Evolutionary conservation across 2,329 filamentous ascomycete genomes (phyloP).

Genomic region (Rutstroemia sydowiana): DNA sequence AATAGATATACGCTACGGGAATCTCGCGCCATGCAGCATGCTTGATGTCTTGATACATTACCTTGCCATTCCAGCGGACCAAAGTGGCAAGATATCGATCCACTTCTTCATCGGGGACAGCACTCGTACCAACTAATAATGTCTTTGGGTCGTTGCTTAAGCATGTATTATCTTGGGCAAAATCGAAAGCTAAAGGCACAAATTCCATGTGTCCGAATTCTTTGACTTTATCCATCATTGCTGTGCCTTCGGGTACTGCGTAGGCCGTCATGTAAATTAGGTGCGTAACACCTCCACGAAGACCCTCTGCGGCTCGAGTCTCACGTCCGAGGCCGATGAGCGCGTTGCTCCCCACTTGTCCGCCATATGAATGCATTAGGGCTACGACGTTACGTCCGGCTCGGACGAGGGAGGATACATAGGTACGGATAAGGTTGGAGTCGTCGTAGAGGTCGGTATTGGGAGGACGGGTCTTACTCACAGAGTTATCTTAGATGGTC

Average conservation of each 20-base stretch:
- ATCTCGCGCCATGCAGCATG: conserved; percentile 13
- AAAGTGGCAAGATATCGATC: conserved; percentile 2
- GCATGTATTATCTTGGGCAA: conserved; percentile 8
- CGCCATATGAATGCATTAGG: conserved; percentile 14
- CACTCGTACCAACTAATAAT: conserved; percentile 3
- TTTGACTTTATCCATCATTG: conserved; percentile 13
- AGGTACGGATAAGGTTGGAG: conserved; percentile 4
- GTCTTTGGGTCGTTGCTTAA: conserved; percentile 5
- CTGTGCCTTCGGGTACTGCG: background rate
- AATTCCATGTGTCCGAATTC: conserved; percentile 9
- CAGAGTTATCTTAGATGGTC: background rate
- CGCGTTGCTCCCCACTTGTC: conserved; percentile 12
- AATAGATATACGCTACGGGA: conserved; percentile 8
- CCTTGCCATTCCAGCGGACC: conserved; percentile 11
- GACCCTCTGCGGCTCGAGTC: background rate
- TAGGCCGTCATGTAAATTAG: conserved; percentile 11
- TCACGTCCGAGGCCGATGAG: conserved; percentile 1
- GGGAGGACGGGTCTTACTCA: conserved; percentile 5
- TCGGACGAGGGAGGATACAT: conserved; percentile 1
- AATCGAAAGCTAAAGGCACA: conserved; percentile 9
- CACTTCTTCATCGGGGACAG: background rate
- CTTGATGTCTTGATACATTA: conserved; percentile 7
- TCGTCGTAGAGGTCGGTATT: conserved; percentile 10
- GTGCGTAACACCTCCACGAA: conserved; percentile 5
- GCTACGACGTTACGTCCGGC: conserved; percentile 6